Percentiles rank a stretch among this genome's conserved stretches.
Evolutionary conservation across 2,329 filamentous ascomycete genomes (phyloP).

Genomic region (Colletotrichum navitas): DNA sequence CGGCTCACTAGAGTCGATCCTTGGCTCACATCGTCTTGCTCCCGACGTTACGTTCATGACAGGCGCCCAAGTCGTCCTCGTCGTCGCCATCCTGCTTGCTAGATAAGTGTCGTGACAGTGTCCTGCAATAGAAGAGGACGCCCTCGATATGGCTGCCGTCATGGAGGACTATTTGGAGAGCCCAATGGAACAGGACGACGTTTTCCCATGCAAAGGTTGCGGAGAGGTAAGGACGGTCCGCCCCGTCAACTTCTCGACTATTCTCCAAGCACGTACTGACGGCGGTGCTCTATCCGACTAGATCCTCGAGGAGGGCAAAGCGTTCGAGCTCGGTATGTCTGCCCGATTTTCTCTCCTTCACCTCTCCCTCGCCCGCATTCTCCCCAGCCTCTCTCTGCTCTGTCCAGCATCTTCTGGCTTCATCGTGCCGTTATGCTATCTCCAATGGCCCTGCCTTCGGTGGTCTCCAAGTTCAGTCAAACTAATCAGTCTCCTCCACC

Average conservation of each 20-base stretch:
- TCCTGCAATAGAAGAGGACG: slow-evolving; percentile 30
- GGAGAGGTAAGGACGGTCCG: slow-evolving; percentile 76
- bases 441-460: slow-evolving; percentile 34
- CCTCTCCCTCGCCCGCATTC: slow-evolving; percentile 1
- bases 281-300: slow-evolving; percentile 54
- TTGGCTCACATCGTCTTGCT: slow-evolving; percentile 24
- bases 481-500: slow-evolving; percentile 47
- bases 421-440: slow-evolving; percentile 28
- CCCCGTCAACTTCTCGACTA: slow-evolving; percentile 16
- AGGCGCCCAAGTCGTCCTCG: slow-evolving; percentile 14
- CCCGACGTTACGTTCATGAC: slow-evolving; percentile 36
- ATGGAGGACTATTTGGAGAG: slow-evolving; percentile 74
- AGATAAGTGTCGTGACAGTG: slow-evolving; percentile 37
- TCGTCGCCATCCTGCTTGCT: slow-evolving; percentile 9
- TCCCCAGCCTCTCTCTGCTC: not conserved
- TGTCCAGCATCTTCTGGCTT: slow-evolving; percentile 9
- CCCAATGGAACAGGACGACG: slow-evolving; percentile 82
- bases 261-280: slow-evolving; percentile 40
- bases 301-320: slow-evolving; percentile 98
- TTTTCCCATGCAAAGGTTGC: slow-evolving; percentile 92
- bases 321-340: slow-evolving; percentile 90
- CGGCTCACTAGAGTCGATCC: slow-evolving; percentile 23
- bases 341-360: slow-evolving; percentile 18
- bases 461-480: slow-evolving; percentile 41
- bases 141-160: slow-evolving; percentile 58